phyloP scores from a whole-genome alignment of 2,329 filamentous ascomycete species.

The Torrubiella hemipterigena region DNA sequence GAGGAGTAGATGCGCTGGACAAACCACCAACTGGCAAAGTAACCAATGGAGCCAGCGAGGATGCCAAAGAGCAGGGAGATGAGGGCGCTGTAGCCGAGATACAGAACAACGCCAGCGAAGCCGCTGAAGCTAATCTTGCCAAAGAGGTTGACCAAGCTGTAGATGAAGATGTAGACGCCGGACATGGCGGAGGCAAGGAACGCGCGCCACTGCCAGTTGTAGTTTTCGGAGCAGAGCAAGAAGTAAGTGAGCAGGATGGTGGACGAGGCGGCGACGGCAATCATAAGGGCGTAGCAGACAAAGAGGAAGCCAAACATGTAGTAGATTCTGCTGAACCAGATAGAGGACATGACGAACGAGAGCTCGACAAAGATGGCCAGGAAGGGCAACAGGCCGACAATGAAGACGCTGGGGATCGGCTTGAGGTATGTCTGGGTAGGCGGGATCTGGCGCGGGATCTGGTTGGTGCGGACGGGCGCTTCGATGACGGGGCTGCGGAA shows the following conservation, averaged over 20 bases:
- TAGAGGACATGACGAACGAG: slow-evolving; percentile 98
- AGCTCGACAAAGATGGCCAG: slow-evolving; percentile 96
- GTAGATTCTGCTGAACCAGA: slow-evolving; percentile 98
- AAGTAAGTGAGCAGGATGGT: slow-evolving; percentile 95
- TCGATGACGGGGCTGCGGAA: slow-evolving; percentile 66
- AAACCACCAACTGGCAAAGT: slow-evolving; percentile 90
- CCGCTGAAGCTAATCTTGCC: slow-evolving; percentile 79
- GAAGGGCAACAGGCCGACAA: slow-evolving; percentile 88
- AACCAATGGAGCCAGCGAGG: slow-evolving; percentile 93
- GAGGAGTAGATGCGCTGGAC: slow-evolving; percentile 87
- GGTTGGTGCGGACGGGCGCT: slow-evolving; percentile 84
- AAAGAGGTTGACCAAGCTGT: slow-evolving; percentile 82
- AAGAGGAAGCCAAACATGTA: slow-evolving; percentile 99
- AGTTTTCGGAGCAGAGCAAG: slow-evolving; percentile 89
- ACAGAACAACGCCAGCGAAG: slow-evolving; percentile 77
- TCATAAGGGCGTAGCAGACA: slow-evolving; percentile 94
- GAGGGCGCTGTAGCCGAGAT: slow-evolving; percentile 83
- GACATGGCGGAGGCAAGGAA: slow-evolving; percentile 88
- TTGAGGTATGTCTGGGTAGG: slow-evolving; percentile 72
- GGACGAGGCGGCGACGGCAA: slow-evolving; percentile 84
- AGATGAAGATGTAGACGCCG: slow-evolving; percentile 82
- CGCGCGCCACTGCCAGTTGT: slow-evolving; percentile 97
- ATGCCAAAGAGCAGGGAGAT: slow-evolving; percentile 89
- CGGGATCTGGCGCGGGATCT: slow-evolving; percentile 94
- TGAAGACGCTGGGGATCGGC: slow-evolving; percentile 77